A percentile compares a stretch with the other conserved stretches of the same genome.
phyloP scores from a whole-genome alignment of 2,329 filamentous ascomycete genomes.

The Colletotrichum sp. region DNA sequence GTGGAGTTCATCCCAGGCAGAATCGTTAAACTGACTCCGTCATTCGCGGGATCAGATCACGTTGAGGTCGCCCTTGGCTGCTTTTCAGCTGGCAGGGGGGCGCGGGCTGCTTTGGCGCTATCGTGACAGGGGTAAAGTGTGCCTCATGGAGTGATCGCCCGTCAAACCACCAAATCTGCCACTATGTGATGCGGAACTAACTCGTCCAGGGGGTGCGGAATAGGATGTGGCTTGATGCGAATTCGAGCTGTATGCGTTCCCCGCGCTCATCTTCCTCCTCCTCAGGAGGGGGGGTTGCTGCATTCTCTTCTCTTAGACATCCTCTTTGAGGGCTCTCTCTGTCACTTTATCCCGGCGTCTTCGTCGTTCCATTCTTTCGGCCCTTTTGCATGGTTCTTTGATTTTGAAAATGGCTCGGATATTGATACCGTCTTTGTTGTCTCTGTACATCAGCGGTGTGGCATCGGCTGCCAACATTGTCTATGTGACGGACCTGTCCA shows the following conservation, averaged over 20 bases:
- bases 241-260: background rate
- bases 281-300: background rate
- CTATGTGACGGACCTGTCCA: constrained; percentile 48
- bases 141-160: background rate
- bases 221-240: background rate
- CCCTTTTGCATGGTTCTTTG: background rate
- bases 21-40: background rate
- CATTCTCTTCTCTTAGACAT: background rate
- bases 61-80: background rate
- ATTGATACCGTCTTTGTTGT: background rate
- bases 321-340: background rate
- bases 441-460: background rate
- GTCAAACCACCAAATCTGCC: background rate
- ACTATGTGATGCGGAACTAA: background rate
- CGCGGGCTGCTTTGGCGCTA: background rate
- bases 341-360: background rate
- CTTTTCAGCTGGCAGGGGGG: background rate
- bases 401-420: background rate
- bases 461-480: constrained; percentile 29
- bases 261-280: background rate
- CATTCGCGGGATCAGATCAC: background rate
- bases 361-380: background rate
- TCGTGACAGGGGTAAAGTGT: background rate
- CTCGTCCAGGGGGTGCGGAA: background rate
- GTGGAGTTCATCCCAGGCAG: background rate